Percentiles rank a stretch among this genome's conserved stretches.
phyloP scores from a whole-genome alignment of 495 filamentous ascomycete genomes.

The Hypoxylon rickii region DNA sequence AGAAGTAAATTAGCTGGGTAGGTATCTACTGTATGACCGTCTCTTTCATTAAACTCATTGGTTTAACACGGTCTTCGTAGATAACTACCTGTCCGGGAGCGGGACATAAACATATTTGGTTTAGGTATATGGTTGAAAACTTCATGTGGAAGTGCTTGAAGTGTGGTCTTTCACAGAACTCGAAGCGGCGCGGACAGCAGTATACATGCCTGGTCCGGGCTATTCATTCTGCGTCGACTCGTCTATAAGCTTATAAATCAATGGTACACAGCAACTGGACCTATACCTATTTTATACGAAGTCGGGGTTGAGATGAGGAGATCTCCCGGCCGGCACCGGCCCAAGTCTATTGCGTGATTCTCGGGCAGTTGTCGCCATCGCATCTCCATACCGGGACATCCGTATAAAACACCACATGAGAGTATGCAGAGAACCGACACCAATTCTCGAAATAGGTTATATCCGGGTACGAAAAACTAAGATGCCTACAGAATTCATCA shows the following conservation, averaged over 20 bases:
- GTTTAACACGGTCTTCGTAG: no score
- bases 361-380: conserved; percentile 29
- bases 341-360: conserved; percentile 32
- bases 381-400: conserved; percentile 3
- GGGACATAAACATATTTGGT: no score
- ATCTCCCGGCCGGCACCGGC: conserved; percentile 30
- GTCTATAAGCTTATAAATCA: conserved; percentile 27
- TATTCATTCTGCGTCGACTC: background rate
- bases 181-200: no score
- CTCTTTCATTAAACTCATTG: no score
- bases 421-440: background rate
- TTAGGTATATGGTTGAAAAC: no score
- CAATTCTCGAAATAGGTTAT: conserved; percentile 1
- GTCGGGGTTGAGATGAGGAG: conserved; percentile 20
- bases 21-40: no score
- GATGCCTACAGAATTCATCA: conserved; percentile 62
- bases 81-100: no score
- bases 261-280: background rate
- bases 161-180: no score
- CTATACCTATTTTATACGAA: conserved; percentile 6
- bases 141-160: no score
- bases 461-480: conserved; percentile 15
- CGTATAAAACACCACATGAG: conserved; percentile 20
- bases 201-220: no score
- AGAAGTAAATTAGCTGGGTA: no score